Evolutionary conservation across 1,284 basidiomycete genomes (phyloP).

Genomic region (Caloboletus inedulis): DNA sequence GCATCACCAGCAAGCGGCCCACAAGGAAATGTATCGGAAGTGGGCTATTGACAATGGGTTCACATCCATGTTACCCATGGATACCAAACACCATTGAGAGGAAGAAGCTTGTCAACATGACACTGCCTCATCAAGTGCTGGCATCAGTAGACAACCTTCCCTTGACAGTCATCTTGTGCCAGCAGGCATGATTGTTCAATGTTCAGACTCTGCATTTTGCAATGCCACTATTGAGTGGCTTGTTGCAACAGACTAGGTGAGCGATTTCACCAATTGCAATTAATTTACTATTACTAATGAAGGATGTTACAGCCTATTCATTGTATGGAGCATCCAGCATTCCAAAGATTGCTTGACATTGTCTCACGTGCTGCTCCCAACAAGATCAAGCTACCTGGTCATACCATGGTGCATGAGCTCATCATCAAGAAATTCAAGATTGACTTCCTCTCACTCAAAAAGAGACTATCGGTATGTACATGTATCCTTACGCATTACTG

Average conservation of each 20-base stretch:
- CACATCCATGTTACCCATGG: not conserved
- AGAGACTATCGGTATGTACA: too few species aligned
- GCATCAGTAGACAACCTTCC: not conserved
- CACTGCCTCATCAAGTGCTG: not conserved
- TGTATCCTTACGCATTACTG: too few species aligned
- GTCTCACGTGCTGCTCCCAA: not conserved
- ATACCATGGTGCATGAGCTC: too few species aligned
- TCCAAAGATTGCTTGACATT: not conserved
- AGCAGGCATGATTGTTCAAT: constrained; percentile 6
- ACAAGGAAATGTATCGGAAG: not conserved
- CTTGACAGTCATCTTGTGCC: constrained; percentile 8
- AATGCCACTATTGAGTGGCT: constrained; percentile 29
- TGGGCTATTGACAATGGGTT: not conserved
- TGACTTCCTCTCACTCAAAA: too few species aligned
- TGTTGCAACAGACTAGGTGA: constrained; percentile 31
- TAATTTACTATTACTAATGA: not conserved
- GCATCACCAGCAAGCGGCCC: too few species aligned
- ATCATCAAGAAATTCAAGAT: too few species aligned
- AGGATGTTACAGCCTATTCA: constrained; percentile 1
- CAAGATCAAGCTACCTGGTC: too few species aligned
- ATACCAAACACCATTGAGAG: not conserved
- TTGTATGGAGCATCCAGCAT: not conserved
- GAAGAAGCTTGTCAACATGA: not conserved
- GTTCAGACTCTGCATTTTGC: constrained; percentile 18
- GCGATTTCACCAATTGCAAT: not conserved